A percentile compares a stretch with the other conserved stretches of the same genome.
phyloP scores from a whole-genome alignment of 1,284 basidiomycete species.

The Austroboletus niveus region DNA sequence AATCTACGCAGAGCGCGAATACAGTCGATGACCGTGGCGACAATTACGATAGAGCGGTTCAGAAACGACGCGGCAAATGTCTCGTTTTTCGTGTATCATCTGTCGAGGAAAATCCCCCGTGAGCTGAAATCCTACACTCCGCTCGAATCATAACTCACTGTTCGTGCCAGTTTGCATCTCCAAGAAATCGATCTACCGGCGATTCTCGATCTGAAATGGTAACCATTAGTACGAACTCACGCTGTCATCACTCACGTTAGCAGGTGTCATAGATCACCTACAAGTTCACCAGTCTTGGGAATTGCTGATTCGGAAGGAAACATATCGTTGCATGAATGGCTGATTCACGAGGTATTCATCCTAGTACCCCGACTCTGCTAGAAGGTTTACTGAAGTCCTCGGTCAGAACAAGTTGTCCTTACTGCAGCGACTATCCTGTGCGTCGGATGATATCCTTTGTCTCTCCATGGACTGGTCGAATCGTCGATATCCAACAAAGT shows the following conservation, averaged over 20 bases:
- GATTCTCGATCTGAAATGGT: slow-evolving; percentile 95
- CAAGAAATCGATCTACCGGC: slow-evolving; percentile 78
- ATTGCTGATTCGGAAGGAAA: slow-evolving; percentile 85
- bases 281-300: slow-evolving; percentile 50
- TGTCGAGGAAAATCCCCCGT: slow-evolving; percentile 9
- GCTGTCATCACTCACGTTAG: slow-evolving; percentile 1
- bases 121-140: neutral
- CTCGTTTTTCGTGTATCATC: slow-evolving; percentile 55
- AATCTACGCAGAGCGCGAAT: slow-evolving; percentile 5
- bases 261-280: slow-evolving; percentile 57
- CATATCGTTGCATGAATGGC: slow-evolving; percentile 61
- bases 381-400: slow-evolving; percentile 1
- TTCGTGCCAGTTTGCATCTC: slow-evolving; percentile 51
- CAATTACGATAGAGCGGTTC: slow-evolving; percentile 18
- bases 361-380: neutral
- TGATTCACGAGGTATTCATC: slow-evolving; percentile 45
- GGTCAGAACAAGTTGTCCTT: slow-evolving; percentile 45
- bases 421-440: slow-evolving; percentile 54
- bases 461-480: slow-evolving; percentile 90
- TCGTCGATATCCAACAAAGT: slow-evolving; percentile 42
- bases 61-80: slow-evolving; percentile 62
- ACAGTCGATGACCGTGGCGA: neutral
- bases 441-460: slow-evolving; percentile 62
- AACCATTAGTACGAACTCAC: slow-evolving; percentile 4
- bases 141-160: neutral